Conservation (phyloP, 1,284 basidiomycete species). For the Malassezia slooffiae region DNA sequence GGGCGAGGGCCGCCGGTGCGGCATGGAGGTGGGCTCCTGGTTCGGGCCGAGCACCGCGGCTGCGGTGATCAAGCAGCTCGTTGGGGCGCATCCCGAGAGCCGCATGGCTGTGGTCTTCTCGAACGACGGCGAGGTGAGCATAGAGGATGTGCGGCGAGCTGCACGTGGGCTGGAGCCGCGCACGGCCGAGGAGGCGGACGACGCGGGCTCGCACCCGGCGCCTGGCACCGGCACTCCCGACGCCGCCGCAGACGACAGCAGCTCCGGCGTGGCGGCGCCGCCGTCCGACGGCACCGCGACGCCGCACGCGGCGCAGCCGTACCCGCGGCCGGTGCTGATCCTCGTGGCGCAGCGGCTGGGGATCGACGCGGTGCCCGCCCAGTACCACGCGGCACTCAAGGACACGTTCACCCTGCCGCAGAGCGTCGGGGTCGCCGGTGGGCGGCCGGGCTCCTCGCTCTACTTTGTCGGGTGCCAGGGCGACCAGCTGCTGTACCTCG, state of each 20-base stretch:
- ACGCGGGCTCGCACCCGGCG: too few relatives aligned
- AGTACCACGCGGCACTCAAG: constrained; percentile 89
- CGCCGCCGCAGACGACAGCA: too few relatives aligned
- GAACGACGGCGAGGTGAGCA: constrained; percentile 67
- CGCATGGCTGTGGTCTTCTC: constrained; percentile 68
- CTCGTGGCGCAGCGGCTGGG: constrained; percentile 78
- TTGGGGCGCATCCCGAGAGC: too few relatives aligned
- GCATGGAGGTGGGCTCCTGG: constrained; percentile 93
- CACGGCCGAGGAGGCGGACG: too few relatives aligned
- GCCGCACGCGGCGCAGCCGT: too few relatives aligned
- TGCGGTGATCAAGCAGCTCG: constrained; percentile 68
- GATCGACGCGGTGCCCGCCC: constrained; percentile 81
- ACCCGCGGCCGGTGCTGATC: constrained; percentile 77
- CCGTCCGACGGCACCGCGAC: constrained; percentile 1
- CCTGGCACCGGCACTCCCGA: too few relatives aligned
- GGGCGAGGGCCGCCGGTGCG: constrained; percentile 80
- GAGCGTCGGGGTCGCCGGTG: constrained; percentile 88
- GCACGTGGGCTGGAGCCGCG: too few relatives aligned
- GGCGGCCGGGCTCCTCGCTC: constrained; percentile 85
- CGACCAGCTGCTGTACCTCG: constrained; percentile 65
- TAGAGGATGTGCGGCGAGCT: constrained; percentile 74
- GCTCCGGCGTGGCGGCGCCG: constrained; percentile 52
- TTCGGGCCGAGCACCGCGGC: constrained; percentile 95
- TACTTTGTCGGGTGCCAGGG: constrained; percentile 91
- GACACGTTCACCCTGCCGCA: constrained; percentile 82